phyloP scores from a whole-genome alignment of 805 yeast genomes.

The Cyberlindnera suaveolens region DNA sequence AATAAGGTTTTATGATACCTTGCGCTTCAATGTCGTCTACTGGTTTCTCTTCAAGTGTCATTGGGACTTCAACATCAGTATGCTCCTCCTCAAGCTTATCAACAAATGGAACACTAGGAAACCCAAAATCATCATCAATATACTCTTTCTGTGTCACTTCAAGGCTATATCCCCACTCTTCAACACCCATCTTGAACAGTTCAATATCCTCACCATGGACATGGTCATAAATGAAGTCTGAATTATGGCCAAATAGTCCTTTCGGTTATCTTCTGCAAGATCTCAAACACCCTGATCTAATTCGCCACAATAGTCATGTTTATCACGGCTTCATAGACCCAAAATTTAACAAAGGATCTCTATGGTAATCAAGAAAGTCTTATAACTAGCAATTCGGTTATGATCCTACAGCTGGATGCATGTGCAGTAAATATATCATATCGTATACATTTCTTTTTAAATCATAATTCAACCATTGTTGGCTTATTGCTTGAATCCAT shows the following conservation, averaged over 20 bases:
- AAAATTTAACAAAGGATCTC: no score
- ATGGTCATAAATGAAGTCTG: slow-evolving; percentile 5
- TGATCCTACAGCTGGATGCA: no score
- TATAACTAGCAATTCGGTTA: no score
- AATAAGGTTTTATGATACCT: slow-evolving; percentile 4
- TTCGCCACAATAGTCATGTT: no score
- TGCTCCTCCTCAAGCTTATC: not conserved
- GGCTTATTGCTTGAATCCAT: slow-evolving; percentile 16
- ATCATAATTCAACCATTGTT: not conserved
- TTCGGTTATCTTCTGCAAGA: slow-evolving; percentile 11
- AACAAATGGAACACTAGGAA: slow-evolving; percentile 1
- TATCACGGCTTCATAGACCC: no score
- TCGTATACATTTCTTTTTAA: not conserved
- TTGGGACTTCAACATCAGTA: not conserved
- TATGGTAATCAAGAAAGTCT: no score
- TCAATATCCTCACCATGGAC: not conserved
- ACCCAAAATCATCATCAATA: slow-evolving; percentile 6
- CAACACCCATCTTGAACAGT: not conserved
- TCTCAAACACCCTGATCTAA: slow-evolving; percentile 9
- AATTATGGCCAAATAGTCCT: slow-evolving; percentile 10
- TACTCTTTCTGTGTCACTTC: not conserved
- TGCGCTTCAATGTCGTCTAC: slow-evolving; percentile 5
- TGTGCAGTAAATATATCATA: no score
- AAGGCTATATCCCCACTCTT: slow-evolving; percentile 1
- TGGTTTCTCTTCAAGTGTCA: not conserved